These are phyloP conservation scores for Phaffomyces opuntiae DNA, from an alignment of 805 yeast species.

Conservation along the genomic window DNA sequence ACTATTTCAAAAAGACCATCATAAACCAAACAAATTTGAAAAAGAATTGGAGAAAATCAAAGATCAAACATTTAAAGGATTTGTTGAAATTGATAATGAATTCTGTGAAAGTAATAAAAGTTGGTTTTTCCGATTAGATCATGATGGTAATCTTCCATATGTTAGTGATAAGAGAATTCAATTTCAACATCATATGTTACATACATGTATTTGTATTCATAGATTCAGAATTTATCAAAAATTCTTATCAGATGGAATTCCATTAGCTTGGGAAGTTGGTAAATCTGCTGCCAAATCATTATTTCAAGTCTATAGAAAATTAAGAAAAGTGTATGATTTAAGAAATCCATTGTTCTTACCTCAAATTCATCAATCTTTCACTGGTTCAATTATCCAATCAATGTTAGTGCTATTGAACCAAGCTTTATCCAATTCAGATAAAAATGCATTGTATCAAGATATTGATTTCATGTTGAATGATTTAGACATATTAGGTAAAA, in stretches of 20 bases:
- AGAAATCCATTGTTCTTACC: conserved; percentile 24
- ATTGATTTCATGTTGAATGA: conserved; percentile 23
- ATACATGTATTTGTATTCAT: conserved; percentile 26
- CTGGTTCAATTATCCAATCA: conserved; percentile 27
- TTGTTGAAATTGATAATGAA: conserved; percentile 23
- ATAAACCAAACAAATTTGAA: conserved; percentile 7
- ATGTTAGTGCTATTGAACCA: conserved; percentile 23
- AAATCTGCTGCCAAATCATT: conserved; percentile 20
- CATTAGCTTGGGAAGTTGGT: conserved; percentile 25
- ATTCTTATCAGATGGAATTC: conserved; percentile 20
- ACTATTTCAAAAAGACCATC: conserved; percentile 20
- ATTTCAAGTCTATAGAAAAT: conserved; percentile 22
- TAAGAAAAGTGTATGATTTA: conserved; percentile 18
- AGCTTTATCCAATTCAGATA: conserved; percentile 14
- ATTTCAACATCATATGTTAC: conserved; percentile 26
- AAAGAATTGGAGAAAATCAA: conserved; percentile 14
- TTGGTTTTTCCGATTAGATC: conserved; percentile 23
- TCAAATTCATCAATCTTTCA: conserved; percentile 27
- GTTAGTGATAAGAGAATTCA: conserved; percentile 20
- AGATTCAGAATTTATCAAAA: conserved; percentile 25
- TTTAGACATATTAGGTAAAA: conserved; percentile 18
- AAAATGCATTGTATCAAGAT: conserved; percentile 19
- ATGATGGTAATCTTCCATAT: conserved; percentile 18
- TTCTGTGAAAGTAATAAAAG: conserved; percentile 17
- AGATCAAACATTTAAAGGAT: conserved; percentile 16